Evolutionary conservation across 345 rosid species (phyloP), one percentile per base, ranked within the genome.

Genomic region (Populus ilicifolia): DNA sequence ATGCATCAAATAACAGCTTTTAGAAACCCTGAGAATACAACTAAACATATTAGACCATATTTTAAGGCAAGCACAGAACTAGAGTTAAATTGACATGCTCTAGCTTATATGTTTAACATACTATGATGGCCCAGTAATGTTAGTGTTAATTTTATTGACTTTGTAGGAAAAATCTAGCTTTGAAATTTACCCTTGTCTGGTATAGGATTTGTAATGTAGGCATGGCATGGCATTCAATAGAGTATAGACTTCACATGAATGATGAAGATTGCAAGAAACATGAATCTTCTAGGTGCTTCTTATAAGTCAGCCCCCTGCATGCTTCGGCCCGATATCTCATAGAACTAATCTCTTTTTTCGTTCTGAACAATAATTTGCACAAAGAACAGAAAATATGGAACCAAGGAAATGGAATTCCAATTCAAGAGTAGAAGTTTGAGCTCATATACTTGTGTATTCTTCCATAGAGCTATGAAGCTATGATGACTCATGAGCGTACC

Each of bases 1-100:
- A 17, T 80, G 35, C 66, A 41, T 72, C 17, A 72, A 52, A 35
- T n/a, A 61, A 20, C 17, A 67, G 29, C 65, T 69, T 13, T 21
- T 75, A 74, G 38, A 76, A 21, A 21, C 76, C 50, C 46, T 48
- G 69, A 16, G 9, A 30, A 69, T 65, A 65, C 41, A 78, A 13
- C 27, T 30, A 59, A 64, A 33, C 50, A 63, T 61, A 21, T 41
- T 62, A 25, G 39, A 41, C 35, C n/a, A 65, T 67, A 20, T 33
- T 59, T 46, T 5, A 38, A 36, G 36, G 67, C 39, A 46, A 63
- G 48, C 30, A n/a, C n/a, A 43, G 67, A 5, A 70, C 29, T 36
- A 65, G 48, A 10, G 16, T 38, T 78, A 29, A 71, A 70, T 77
- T 6, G 44, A 43, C 21, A 27, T 46, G 29, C 33, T 30, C 36